phyloP scores from a whole-genome alignment of 805 yeast genomes.

The Brettanomyces anomalus region DNA sequence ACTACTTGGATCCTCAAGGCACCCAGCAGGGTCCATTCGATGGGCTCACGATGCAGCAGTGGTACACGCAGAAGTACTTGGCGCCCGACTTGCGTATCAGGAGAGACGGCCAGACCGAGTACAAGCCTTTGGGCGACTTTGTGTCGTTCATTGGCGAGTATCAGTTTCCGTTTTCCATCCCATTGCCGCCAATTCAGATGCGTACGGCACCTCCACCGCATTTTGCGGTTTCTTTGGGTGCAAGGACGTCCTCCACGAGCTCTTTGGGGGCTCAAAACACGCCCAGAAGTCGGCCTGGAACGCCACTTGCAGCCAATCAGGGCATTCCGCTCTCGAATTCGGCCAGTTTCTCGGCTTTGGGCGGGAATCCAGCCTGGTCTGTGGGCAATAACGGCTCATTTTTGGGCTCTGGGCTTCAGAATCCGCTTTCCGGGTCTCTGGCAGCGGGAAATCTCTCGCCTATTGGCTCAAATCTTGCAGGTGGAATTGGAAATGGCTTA shows the following conservation, averaged over 20 bases:
- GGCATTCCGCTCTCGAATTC: no score
- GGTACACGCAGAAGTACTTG: constrained; percentile 60
- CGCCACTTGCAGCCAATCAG: no score
- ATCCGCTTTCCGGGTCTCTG: no score
- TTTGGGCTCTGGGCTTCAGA: no score
- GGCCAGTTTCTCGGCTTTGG: no score
- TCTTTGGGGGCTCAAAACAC: not conserved
- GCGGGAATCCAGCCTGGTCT: no score
- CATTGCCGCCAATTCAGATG: constrained; percentile 31
- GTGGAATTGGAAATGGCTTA: no score
- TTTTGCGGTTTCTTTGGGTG: not conserved
- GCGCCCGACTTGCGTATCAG: constrained; percentile 44
- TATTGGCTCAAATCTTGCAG: no score
- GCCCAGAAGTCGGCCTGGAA: not conserved
- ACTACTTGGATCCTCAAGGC: constrained; percentile 62
- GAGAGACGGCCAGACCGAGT: constrained; percentile 46
- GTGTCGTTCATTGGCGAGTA: constrained; percentile 39
- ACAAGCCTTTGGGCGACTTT: constrained; percentile 43
- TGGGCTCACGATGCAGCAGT: constrained; percentile 66
- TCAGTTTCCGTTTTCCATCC: constrained; percentile 52
- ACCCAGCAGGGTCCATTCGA: constrained; percentile 76
- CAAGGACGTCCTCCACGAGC: constrained; percentile 1
- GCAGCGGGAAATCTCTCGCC: no score
- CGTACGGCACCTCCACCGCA: not conserved
- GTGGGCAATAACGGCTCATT: no score